phyloP scores from a whole-genome alignment of 768 basidiomycete species.

The Mycena vulgaris region DNA sequence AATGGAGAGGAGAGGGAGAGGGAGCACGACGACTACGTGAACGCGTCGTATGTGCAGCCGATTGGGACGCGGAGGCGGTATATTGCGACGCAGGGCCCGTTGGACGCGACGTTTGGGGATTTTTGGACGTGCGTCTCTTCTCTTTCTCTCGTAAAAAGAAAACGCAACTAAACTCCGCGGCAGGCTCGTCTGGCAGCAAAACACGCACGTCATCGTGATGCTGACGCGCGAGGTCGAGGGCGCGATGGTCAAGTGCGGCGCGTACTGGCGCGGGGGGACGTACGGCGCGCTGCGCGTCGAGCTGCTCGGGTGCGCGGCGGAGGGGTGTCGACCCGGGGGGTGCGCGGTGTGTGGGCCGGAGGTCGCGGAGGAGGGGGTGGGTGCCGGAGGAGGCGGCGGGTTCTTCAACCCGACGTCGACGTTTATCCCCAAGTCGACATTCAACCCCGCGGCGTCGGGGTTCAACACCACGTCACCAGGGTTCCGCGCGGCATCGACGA shows the following conservation, averaged over 20 bases:
- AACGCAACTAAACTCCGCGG: not conserved
- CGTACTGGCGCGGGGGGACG: slow-evolving; percentile 83
- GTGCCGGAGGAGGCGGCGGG: slow-evolving; percentile 11
- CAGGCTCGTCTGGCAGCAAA: slow-evolving; percentile 94
- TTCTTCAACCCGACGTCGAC: slow-evolving; percentile 6
- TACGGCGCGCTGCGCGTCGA: slow-evolving; percentile 83
- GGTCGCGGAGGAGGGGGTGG: not conserved
- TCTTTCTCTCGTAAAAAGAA: not conserved
- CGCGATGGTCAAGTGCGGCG: slow-evolving; percentile 89
- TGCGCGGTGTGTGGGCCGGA: slow-evolving; percentile 15
- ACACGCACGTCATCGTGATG: slow-evolving; percentile 97
- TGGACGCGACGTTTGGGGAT: slow-evolving; percentile 90
- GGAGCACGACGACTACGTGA: slow-evolving; percentile 88
- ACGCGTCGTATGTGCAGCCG: slow-evolving; percentile 94
- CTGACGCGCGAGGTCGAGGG: slow-evolving; percentile 94
- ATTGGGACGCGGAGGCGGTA: slow-evolving; percentile 86
- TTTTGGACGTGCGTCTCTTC: slow-evolving; percentile 88
- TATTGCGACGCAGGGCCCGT: slow-evolving; percentile 96
- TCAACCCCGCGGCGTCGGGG: too few species aligned
- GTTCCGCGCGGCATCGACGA: not conserved
- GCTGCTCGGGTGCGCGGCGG: slow-evolving; percentile 44
- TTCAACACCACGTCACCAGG: too few species aligned
- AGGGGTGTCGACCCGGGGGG: slow-evolving; percentile 31
- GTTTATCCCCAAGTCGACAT: too few species aligned
- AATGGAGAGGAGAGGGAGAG: not conserved